These are phyloP conservation scores for Silene conica DNA, from an alignment of 148 eudicot genomes.

Conservation along the genomic window DNA sequence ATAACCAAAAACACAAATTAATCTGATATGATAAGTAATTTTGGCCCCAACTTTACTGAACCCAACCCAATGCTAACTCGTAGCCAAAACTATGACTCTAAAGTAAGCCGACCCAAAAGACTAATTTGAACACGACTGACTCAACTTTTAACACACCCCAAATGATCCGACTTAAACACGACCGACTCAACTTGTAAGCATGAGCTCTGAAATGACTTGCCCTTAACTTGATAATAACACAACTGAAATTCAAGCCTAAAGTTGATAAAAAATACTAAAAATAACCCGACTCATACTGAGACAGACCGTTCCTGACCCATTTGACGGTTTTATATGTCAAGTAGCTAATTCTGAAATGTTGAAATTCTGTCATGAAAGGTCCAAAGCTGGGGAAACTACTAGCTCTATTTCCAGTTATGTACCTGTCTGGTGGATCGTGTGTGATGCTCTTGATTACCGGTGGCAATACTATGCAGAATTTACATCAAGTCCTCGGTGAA, in stretches of 20 bases:
- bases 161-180: too few species aligned
- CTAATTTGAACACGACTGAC: too few species aligned
- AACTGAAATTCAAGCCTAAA: too few species aligned
- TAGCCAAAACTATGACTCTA: too few species aligned
- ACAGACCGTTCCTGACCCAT: not conserved
- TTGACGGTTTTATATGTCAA: not conserved
- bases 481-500: constrained; percentile 33
- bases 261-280: not conserved
- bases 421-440: constrained; percentile 67
- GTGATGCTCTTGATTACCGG: constrained; percentile 42
- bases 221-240: not conserved
- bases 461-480: constrained; percentile 36
- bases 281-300: not conserved
- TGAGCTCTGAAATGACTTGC: too few species aligned
- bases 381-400: constrained; percentile 50
- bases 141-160: too few species aligned
- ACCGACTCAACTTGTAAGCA: too few species aligned
- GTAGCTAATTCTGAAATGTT: not conserved
- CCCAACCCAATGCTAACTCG: too few species aligned
- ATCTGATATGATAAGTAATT: too few species aligned
- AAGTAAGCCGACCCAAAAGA: too few species aligned
- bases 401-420: constrained; percentile 51
- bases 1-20: too few species aligned
- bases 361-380: constrained; percentile 32
- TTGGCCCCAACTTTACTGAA: too few species aligned